A percentile compares a stretch with the other conserved stretches of the same genome.
phyloP scores from a whole-genome alignment of 2,329 filamentous ascomycete species.

The Aspergillus latus region DNA sequence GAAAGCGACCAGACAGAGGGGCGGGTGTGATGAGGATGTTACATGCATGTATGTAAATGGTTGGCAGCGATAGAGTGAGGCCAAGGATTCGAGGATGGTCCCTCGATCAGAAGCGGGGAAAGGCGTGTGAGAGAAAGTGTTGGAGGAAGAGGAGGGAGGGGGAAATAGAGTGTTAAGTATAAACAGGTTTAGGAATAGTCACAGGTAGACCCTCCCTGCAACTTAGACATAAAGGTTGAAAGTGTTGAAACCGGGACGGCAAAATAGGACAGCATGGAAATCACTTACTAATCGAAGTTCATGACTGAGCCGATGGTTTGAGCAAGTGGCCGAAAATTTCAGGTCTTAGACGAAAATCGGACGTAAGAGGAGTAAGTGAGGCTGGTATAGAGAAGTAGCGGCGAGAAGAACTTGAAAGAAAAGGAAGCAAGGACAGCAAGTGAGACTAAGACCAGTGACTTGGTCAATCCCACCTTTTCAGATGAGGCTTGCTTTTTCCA shows the following conservation, averaged over 20 bases:
- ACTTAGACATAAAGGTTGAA: constrained; percentile 23
- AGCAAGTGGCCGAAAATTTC: constrained; percentile 4
- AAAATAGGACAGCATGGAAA: constrained; percentile 17
- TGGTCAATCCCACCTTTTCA: constrained; percentile 10
- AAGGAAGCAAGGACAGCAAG: constrained; percentile 1
- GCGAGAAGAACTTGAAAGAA: neutral
- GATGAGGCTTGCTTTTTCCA: constrained; percentile 17
- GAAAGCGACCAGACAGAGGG: constrained; percentile 20
- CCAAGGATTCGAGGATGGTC: constrained; percentile 11
- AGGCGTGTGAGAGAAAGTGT: constrained; percentile 7
- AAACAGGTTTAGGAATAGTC: constrained; percentile 28
- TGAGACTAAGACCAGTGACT: constrained; percentile 3
- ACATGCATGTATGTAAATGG: constrained; percentile 22
- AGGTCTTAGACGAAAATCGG: neutral
- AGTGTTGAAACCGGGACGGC: constrained; percentile 22
- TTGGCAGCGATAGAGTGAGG: constrained; percentile 15
- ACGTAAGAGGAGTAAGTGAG: neutral
- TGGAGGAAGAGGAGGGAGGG: constrained; percentile 3
- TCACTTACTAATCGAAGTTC: constrained; percentile 27
- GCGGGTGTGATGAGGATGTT: constrained; percentile 20
- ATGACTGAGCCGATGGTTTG: constrained; percentile 16
- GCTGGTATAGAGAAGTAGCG: constrained; percentile 4
- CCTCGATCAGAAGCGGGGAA: constrained; percentile 8
- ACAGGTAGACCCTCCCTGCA: constrained; percentile 22
- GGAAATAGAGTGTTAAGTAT: constrained; percentile 19